Evolutionary conservation across 148 eudicot species (phyloP), one percentile per base, ranked within the genome.

Genomic region (Spergularia bocconei): DNA sequence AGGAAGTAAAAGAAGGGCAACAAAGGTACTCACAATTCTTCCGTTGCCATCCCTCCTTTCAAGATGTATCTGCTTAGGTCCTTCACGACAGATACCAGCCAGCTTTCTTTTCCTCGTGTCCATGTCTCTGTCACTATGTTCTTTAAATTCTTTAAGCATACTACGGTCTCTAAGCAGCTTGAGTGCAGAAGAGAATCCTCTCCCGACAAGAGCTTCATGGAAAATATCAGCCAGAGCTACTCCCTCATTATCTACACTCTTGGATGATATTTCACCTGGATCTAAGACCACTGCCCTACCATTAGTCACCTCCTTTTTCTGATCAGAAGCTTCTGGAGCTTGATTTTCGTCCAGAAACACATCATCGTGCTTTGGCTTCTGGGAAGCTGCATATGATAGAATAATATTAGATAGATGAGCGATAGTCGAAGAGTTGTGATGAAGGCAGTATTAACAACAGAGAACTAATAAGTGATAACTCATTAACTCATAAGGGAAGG

Each of bases 61-160:
- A 76, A 94, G 84, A 75, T 82, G 83, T 85, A 94, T 91, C 82
- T 94, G 89, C 82, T 85, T 88, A 55, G 79, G 36, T 52, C 78
- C 88, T 69, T 84, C 93, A 21, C 82, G 91, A 81, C 78, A 57
- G 61, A 90, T 85, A 52, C 93, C 93, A 63, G 83, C 90, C 74
- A 87, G 85, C 84, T 89, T 94, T 84, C 93, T 90, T 79, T 93
- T 93, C 72, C 90, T 91, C 89, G 91, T 91, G 82, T 93, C 98
- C 97, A 90, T 90, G 77, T 90, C 88, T 85, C 98, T 87, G 51
- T 96, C 98, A 80, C 96, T 91, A 91, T 91, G 88, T 69, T 91
- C 98, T 74, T 87, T 74, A 70, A 86, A 84, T 79, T 94, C 97
- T 85, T 94, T 91, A 11, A 94, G 91, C 14, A 89, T 56, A 12